Conservation (phyloP, 2,329 filamentous ascomycete species). For the Leptographium flavum region DNA sequence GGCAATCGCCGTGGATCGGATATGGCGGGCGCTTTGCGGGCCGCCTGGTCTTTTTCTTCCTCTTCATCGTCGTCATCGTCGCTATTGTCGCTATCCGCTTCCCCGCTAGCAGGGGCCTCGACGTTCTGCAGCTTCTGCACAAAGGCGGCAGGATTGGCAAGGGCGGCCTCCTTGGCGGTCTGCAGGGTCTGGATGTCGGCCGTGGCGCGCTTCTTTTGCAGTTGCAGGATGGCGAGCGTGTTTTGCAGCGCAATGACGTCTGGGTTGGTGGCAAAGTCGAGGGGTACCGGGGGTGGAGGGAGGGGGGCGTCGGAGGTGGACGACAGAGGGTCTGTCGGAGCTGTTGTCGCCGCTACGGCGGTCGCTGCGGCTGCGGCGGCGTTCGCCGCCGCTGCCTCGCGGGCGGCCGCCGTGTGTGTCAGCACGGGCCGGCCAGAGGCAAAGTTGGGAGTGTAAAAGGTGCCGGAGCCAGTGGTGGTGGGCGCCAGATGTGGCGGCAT, state of each 20-base stretch:
- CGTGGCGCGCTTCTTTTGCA: conserved; percentile 67
- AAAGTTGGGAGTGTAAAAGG: conserved; percentile 11
- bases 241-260: conserved; percentile 79
- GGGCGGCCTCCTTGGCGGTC: conserved; percentile 54
- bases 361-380: not conserved
- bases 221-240: conserved; percentile 73
- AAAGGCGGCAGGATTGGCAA: conserved; percentile 59
- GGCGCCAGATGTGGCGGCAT: conserved; percentile 20
- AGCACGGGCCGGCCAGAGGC: conserved; percentile 7
- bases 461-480: conserved; percentile 18
- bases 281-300: conserved; percentile 34
- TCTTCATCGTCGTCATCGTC: conserved; percentile 18
- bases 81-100: conserved; percentile 14
- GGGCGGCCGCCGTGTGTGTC: conserved; percentile 7
- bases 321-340: not conserved
- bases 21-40: not conserved
- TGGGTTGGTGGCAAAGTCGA: conserved; percentile 53
- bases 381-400: conserved; percentile 3
- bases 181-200: conserved; percentile 61
- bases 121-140: conserved; percentile 41
- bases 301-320: conserved; percentile 6
- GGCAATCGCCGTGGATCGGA: conserved; percentile 45
- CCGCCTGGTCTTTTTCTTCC: too few species aligned
- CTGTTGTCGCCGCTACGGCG: not conserved
- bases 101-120: conserved; percentile 15